Conservation (phyloP, 306 rosid species). For the Medicago lupulina region DNA sequence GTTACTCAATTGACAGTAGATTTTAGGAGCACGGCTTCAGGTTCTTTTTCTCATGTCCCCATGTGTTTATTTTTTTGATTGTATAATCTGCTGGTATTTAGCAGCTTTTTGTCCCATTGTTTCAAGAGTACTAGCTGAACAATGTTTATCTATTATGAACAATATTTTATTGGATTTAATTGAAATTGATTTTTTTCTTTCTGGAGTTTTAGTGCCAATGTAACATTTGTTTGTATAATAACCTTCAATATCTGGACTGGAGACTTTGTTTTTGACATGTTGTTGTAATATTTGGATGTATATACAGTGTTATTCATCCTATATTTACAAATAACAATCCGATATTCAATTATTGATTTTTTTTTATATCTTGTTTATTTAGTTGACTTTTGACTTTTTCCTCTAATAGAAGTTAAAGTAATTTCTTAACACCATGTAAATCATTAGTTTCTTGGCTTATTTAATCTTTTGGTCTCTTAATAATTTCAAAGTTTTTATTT, state of each 20-base stretch:
- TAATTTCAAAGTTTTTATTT: no score
- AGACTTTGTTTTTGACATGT: not conserved
- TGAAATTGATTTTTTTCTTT: not conserved
- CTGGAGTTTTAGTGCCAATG: not conserved
- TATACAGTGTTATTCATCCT: not conserved
- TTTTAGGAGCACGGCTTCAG: conserved; percentile 10
- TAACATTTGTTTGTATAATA: no score
- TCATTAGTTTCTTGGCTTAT: no score
- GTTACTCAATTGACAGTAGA: conserved; percentile 47
- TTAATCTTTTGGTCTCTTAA: no score
- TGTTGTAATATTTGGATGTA: not conserved
- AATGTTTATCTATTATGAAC: not conserved
- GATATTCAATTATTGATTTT: not conserved
- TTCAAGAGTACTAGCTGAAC: conserved; percentile 28
- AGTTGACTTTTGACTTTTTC: not conserved
- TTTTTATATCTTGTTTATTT: not conserved
- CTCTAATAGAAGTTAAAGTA: not conserved
- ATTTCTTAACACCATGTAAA: no score
- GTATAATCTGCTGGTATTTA: not conserved
- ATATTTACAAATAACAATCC: not conserved
- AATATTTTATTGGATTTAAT: not conserved
- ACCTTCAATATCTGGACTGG: not conserved
- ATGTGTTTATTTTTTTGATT: conserved; percentile 19
- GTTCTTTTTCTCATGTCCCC: not conserved
- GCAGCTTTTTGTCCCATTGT: not conserved